Percentiles rank a stretch among this genome's conserved stretches.
phyloP scores from a whole-genome alignment of 352 stramenopile species.

The Globisporangium echinulatum region DNA sequence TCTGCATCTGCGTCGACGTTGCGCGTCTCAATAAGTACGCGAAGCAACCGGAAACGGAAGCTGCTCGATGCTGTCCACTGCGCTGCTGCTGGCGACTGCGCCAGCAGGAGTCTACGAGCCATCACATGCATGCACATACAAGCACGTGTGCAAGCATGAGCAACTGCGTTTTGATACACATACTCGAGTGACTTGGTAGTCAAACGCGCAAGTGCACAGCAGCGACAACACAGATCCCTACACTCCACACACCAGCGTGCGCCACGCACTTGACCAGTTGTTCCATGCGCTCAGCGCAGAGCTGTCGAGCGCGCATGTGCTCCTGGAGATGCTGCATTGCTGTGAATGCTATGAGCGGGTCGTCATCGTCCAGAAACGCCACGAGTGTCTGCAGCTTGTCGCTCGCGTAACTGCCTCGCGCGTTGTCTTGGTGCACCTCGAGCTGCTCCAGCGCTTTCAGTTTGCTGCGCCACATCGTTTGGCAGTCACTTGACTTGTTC shows the following conservation, averaged over 20 bases:
- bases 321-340: conserved; percentile 18
- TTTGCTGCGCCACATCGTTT: too few relatives aligned
- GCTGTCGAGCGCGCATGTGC: not conserved
- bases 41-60: conserved; percentile 47
- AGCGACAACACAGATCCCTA: not conserved
- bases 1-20: not conserved
- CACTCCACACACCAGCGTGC: not conserved
- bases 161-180: not conserved
- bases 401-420: not conserved
- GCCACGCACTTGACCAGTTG: conserved; percentile 7
- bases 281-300: not conserved
- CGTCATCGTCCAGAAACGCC: conserved; percentile 17
- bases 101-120: conserved; percentile 4
- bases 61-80: conserved; percentile 13
- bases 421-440: not conserved
- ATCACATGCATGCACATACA: not conserved
- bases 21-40: conserved; percentile 21
- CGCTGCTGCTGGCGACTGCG: not conserved
- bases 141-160: not conserved
- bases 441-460: conserved; percentile 1
- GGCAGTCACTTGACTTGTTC: too few relatives aligned
- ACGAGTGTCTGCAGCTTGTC: too few relatives aligned
- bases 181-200: not conserved
- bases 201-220: too few relatives aligned
- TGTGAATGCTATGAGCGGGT: conserved; percentile 37